phyloP scores from a whole-genome alignment of 2,329 filamentous ascomycete genomes.

The Arthrobotrys sphaeroides region DNA sequence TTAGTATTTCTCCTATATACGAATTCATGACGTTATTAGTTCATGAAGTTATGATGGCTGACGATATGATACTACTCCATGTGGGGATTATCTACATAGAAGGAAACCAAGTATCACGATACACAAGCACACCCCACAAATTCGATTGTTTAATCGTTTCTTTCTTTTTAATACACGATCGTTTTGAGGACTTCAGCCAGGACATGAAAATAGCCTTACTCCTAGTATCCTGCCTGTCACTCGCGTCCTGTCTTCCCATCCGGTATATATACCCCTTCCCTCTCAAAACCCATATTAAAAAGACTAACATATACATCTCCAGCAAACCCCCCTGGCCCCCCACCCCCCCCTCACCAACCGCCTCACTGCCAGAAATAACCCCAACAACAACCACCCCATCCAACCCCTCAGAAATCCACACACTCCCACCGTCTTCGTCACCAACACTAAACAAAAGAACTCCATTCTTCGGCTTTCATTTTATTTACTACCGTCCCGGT shows the following conservation, averaged over 20 bases:
- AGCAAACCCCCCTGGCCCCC: conserved; percentile 19
- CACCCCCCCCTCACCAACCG: background rate
- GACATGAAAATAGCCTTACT: conserved; percentile 37
- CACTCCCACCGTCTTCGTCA: background rate
- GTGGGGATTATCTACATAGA: too few relatives aligned
- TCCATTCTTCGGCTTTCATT: conserved; percentile 41
- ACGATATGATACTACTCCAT: too few relatives aligned
- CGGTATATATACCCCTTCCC: background rate
- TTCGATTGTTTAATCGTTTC: background rate
- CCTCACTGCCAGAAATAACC: background rate
- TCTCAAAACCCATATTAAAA: background rate
- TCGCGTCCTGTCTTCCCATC: conserved; percentile 39
- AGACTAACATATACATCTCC: background rate
- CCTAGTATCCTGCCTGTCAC: conserved; percentile 26
- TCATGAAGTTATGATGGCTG: too few relatives aligned
- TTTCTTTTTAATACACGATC: background rate
- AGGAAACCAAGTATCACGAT: too few relatives aligned
- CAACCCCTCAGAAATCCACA: background rate
- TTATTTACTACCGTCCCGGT: conserved; percentile 3
- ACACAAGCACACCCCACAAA: background rate
- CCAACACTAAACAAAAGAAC: background rate
- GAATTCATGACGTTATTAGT: too few relatives aligned
- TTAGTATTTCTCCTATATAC: too few relatives aligned
- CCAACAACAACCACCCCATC: background rate
- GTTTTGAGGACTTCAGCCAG: background rate